Evolutionary conservation across 441 rosid species (phyloP), one percentile per base, ranked within the genome.

Genomic region (Pelargonium myrrhifolium): DNA sequence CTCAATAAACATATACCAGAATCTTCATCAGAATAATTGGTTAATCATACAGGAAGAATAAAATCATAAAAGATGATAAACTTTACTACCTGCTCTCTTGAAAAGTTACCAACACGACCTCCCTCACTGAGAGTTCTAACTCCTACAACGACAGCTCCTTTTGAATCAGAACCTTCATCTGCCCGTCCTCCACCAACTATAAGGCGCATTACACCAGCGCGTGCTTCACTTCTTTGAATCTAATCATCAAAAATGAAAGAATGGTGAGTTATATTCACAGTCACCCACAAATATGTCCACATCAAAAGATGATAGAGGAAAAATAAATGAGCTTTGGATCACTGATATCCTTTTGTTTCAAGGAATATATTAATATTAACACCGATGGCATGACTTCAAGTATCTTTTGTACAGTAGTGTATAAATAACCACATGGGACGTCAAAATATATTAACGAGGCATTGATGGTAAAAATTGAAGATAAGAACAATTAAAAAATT

Each of bases 181-280:
- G 97, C 98, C 77, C 97, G 87, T 17, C 99, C 99, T n/a, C 99
- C 99, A 66, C 99, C 97, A 83, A 93, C 99, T 76, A 96, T 86
- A 63, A 96, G 97, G 67, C 97, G 91, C 99, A 96, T 96, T 67
- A 96, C 96, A 73, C 99, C 99, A 61, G 89, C 92, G 64, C 87
- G 86, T 61, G 97, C 81, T 81, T 96, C 99, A 75, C 77, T 86
- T 75, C 76, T 82, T 11, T 91, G 90, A 71, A 89, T 87, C 99
- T 95, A 78, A 22, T 24, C 15, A 47, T 35, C 68, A 66, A 51
- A 63, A 53, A 45, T 66, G 53, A 65, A 66, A 51, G 59, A 56
- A 64, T 40, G 62, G 67, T 60, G 35, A 65, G 67, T 17, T 31
- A 61, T 53, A 68, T n/a, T 53, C 64, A 42, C 70, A 60, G 63